phyloP scores from a whole-genome alignment of 2,329 filamentous ascomycete genomes.

The Phialophora macrospora region DNA sequence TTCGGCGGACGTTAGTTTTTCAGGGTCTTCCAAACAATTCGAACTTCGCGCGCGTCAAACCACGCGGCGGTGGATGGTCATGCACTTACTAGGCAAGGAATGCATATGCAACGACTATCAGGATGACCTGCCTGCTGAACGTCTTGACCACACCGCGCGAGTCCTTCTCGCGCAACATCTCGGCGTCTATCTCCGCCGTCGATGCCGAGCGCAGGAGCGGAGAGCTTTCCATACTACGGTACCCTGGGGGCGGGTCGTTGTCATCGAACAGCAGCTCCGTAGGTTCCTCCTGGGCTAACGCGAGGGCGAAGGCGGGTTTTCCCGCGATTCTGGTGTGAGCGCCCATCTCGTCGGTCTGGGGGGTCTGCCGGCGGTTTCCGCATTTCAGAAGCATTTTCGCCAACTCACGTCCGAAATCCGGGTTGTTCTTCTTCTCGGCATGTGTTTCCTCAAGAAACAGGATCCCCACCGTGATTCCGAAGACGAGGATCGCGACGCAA shows the following conservation, averaged over 20 bases:
- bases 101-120: constrained; percentile 67
- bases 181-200: constrained; percentile 45
- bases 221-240: constrained; percentile 64
- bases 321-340: too few species aligned
- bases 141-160: constrained; percentile 59
- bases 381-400: constrained; percentile 69
- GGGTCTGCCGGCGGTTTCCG: not conserved
- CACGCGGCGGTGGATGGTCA: not conserved
- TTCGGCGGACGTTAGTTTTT: constrained; percentile 49
- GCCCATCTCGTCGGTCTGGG: not conserved
- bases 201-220: constrained; percentile 52
- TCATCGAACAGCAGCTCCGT: constrained; percentile 47
- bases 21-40: too few species aligned
- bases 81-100: constrained; percentile 80
- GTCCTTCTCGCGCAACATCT: constrained; percentile 51
- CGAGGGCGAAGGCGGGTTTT: not conserved
- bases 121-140: constrained; percentile 81
- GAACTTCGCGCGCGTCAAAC: constrained; percentile 32
- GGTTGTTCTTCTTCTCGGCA: constrained; percentile 73
- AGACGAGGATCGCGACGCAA: constrained; percentile 75
- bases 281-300: not conserved
- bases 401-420: constrained; percentile 75
- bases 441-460: constrained; percentile 96
- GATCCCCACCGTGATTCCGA: constrained; percentile 77
- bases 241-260: constrained; percentile 68